Conservation (phyloP, 1,284 basidiomycete genomes). For the Lentinula novae-zelandiae region DNA sequence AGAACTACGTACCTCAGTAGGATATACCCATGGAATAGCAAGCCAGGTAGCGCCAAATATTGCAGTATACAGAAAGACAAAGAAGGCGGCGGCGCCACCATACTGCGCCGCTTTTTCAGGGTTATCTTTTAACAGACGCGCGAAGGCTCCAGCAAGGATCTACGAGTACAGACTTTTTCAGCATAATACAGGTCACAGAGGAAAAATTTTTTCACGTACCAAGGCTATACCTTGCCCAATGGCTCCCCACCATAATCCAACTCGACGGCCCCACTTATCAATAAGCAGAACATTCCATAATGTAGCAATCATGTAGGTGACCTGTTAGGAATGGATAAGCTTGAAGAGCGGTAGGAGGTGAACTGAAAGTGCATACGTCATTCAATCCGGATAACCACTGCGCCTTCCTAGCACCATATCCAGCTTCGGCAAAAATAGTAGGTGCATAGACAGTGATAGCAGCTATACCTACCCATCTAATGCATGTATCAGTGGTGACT, state of each 20-base stretch:
- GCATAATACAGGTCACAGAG: not conserved
- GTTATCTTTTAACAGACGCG: slow-evolving; percentile 38
- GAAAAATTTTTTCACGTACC: slow-evolving; percentile 12
- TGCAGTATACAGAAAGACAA: slow-evolving; percentile 45
- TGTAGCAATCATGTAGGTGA: slow-evolving; percentile 44
- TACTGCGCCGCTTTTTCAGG: slow-evolving; percentile 39
- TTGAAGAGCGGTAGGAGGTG: not conserved
- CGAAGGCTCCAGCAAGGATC: slow-evolving; percentile 44
- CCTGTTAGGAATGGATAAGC: slow-evolving; percentile 21
- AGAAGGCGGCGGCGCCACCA: slow-evolving; percentile 44
- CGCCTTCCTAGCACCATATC: slow-evolving; percentile 40
- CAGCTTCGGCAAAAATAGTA: slow-evolving; percentile 44
- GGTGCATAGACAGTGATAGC: slow-evolving; percentile 50
- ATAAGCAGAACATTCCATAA: slow-evolving; percentile 43
- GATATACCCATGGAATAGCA: slow-evolving; percentile 51
- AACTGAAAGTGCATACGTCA: slow-evolving; percentile 28
- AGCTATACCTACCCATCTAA: slow-evolving; percentile 47
- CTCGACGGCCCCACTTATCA: slow-evolving; percentile 44
- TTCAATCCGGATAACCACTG: slow-evolving; percentile 47
- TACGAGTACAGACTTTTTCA: slow-evolving; percentile 14
- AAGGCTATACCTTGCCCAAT: slow-evolving; percentile 28
- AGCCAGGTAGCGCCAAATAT: slow-evolving; percentile 54
- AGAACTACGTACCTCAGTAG: slow-evolving; percentile 23
- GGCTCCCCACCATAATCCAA: slow-evolving; percentile 41
- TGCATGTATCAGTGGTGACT: not conserved